Base-by-base conservation (phyloP, 1,139 yeast species). In the Keqinozyma sinolaborantium region DNA sequence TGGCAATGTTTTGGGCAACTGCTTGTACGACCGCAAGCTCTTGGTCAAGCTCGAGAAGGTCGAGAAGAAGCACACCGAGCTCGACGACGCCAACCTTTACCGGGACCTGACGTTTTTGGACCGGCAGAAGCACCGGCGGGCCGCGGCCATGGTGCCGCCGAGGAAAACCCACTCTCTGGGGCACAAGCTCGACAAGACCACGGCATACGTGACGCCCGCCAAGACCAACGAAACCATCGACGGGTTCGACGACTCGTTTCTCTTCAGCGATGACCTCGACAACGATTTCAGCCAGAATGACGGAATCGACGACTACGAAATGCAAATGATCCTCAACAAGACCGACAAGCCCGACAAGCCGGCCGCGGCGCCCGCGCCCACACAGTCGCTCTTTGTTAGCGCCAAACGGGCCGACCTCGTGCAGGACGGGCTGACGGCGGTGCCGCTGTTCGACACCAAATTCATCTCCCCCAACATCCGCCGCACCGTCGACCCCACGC, bases 1-100 rank as follows among this genome's bases (percentile, higher is more conserved):
- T 54, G 95, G 95, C 26, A 83, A 83, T 51, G 85, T 85, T 0
- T 58, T 83, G 49, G 94, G 94, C 1, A 83, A 83, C 48, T 83
- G 94, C 53, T 68, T 83, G 13, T 83, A 83, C 48, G 94, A 83
- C 51, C 79, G 79, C 47, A 76, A 75, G 29, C 79, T 79, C 35
- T 52, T 79, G 18, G 64, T 74, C 16, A 77, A 77, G 49, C 75
- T 83, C 29, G 65, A 69, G 30, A 67, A 70, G 34, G 68, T 80
- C 6, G 68, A 71, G 36, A 60, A 67, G 34, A 78, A 76, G 11
- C 74, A 75, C 2, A 67, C 73, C 5, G 77, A 73, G 30, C 70
- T 79, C 39, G 78, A 75, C 35, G 77, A 70, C 13, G 51, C 47
- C 19, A 58, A 66, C 40, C 60, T 64, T 30, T 60, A 64, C 41